Evolutionary conservation across 2,329 filamentous ascomycete genomes (phyloP).

Genomic region (Thielaviopsis ethacetica): DNA sequence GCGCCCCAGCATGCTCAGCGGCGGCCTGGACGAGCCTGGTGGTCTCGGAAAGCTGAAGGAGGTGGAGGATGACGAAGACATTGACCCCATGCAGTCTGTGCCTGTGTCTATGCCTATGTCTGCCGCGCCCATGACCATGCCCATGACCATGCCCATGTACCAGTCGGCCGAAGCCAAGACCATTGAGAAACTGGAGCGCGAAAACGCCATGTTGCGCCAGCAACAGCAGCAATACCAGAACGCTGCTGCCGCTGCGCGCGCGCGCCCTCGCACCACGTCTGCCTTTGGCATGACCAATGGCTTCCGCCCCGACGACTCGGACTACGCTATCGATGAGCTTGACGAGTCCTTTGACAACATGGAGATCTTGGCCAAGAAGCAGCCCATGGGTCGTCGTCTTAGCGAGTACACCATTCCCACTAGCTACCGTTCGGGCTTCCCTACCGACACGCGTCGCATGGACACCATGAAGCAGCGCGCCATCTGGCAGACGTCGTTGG

Average conservation of each 20-base stretch:
- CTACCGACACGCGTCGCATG: slow-evolving; percentile 43
- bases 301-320: slow-evolving; percentile 38
- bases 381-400: slow-evolving; percentile 34
- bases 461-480: slow-evolving; percentile 47
- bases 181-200: slow-evolving; percentile 44
- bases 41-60: slow-evolving; percentile 54
- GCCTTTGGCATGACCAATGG: slow-evolving; percentile 33
- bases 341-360: slow-evolving; percentile 42
- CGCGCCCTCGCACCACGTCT: slow-evolving; percentile 22
- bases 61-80: slow-evolving; percentile 50
- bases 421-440: slow-evolving; percentile 30
- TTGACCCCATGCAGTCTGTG: slow-evolving; percentile 29
- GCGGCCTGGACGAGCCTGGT: slow-evolving; percentile 48
- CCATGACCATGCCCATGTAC: slow-evolving; percentile 20
- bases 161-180: slow-evolving; percentile 43
- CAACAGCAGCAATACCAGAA: slow-evolving; percentile 36
- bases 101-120: slow-evolving; percentile 25
- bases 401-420: slow-evolving; percentile 34
- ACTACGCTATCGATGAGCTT: slow-evolving; percentile 57
- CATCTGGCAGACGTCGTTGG: slow-evolving; percentile 56
- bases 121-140: slow-evolving; percentile 20
- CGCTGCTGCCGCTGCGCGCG: slow-evolving; percentile 14
- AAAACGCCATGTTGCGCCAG: slow-evolving; percentile 46
- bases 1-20: slow-evolving; percentile 58
- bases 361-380: slow-evolving; percentile 28